Base-by-base conservation (phyloP, 331 rosid species). In the Acacia concinna region DNA sequence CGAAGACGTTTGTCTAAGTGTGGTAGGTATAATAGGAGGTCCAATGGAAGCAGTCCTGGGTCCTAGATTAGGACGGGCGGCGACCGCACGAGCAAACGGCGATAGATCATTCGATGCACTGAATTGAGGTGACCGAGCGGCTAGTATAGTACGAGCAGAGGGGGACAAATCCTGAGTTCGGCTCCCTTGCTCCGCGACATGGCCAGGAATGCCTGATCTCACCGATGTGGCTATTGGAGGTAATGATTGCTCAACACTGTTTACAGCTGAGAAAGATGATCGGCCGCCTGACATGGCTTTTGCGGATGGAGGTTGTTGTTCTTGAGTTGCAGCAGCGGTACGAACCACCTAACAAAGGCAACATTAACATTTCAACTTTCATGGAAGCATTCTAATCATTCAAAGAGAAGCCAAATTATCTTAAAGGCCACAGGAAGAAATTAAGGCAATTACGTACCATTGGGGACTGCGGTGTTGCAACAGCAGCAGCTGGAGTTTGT, bases 1-100 rank as follows among this genome's bases (percentile, higher is more conserved):
- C 3, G 96, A 83, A 68, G 84, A 5, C 15, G 85, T 41, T n/a
- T 97, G 94, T 84, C 92, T 84, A 44, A 91, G 90, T 49, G 94
- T 75, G 81, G 89, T 84, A 32, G 99, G 88, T 15, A 91, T 93
- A 81, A 77, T 85, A 78, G 97, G 69, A 1, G 97, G 98, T 51
- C 91, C 89, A 80, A 89, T 73, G 67, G 93, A 87, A 83, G 88
- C 90, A 66, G 90, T 74, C 86, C 87, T 93, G 59, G 82, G 65
- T 81, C 86, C 88, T 23, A 83, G 79, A 54, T 54, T 86, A 0
- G 88, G 89, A 54, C 97, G 93, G n/a, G 82, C 2, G 43, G 46
- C 1, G 5, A 52, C 18, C 7, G 93, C 38, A 28, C 89, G 93
- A 85, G 88, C 88, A 68, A 91, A 92, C 2, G 92, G 88, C 43